Evolutionary conservation across 2,329 filamentous ascomycete genomes (phyloP).

Genomic region (Aspergillus melleus): DNA sequence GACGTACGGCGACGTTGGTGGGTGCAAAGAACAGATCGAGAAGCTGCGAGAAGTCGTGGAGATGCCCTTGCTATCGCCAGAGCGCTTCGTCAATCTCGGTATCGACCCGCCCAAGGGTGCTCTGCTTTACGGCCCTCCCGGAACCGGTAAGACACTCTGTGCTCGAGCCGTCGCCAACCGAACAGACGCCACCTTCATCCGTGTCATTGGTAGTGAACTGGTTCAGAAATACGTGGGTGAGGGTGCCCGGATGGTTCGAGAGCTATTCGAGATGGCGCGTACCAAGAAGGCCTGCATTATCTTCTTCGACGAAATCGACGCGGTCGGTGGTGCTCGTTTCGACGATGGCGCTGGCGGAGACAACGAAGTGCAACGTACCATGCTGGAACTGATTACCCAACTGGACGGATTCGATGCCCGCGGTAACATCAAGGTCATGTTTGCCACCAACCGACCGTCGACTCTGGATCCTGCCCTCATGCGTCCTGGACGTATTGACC

Average conservation of each 20-base stretch:
- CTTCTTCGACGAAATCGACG: constrained; percentile 99
- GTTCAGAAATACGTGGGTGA: constrained; percentile 99
- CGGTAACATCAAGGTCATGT: constrained; percentile 99
- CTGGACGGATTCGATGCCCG: constrained; percentile 93
- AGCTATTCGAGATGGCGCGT: constrained; percentile 98
- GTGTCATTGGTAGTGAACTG: constrained; percentile 95
- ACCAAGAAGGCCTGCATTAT: constrained; percentile 99
- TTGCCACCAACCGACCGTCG: constrained; percentile 93
- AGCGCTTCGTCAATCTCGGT: constrained; percentile 97
- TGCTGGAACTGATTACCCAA: constrained; percentile 97
- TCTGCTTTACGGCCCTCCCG: constrained; percentile 91
- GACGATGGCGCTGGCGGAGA: constrained; percentile 95
- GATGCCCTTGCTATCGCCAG: constrained; percentile 93
- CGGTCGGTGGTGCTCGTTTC: constrained; percentile 91
- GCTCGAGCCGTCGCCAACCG: constrained; percentile 95
- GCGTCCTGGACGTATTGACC: constrained; percentile 94
- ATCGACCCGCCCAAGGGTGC: constrained; percentile 98
- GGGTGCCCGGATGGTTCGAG: constrained; percentile 95
- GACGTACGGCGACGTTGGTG: constrained; percentile 97
- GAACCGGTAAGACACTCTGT: constrained; percentile 98
- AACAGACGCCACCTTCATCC: constrained; percentile 97
- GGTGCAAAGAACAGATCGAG: constrained; percentile 99
- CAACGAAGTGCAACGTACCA: constrained; percentile 96
- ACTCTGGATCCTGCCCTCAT: constrained; percentile 96
- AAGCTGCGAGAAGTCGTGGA: constrained; percentile 98